Conservation (phyloP, 805 yeast genomes). For the Isabelozyma heimii region DNA sequence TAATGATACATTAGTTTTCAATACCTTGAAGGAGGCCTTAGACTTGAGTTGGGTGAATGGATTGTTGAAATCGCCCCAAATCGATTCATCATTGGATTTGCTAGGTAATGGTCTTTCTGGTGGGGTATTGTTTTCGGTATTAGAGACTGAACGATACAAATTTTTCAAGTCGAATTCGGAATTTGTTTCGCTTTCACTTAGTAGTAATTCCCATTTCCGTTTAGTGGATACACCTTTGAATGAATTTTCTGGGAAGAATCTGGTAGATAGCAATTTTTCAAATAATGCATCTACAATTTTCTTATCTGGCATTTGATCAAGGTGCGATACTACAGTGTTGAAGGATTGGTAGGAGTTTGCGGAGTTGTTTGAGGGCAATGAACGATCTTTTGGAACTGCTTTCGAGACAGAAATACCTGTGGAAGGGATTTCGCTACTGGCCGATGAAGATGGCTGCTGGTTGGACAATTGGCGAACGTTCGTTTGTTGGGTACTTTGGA, state of each 20-base stretch:
- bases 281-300: constrained; percentile 38
- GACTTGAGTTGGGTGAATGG: neutral
- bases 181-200: constrained; percentile 40
- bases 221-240: constrained; percentile 28
- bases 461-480: no score
- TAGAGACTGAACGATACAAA: constrained; percentile 6
- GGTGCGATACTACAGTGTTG: constrained; percentile 27
- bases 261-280: constrained; percentile 32
- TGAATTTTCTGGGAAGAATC: constrained; percentile 38
- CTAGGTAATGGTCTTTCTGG: neutral
- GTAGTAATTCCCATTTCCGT: constrained; percentile 43
- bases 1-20: neutral
- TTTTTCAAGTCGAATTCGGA: constrained; percentile 31
- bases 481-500: no score
- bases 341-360: constrained; percentile 30
- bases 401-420: neutral
- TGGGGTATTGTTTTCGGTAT: neutral
- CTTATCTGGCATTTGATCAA: constrained; percentile 32
- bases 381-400: constrained; percentile 1
- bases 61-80: neutral
- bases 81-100: neutral
- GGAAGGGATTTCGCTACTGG: neutral
- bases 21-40: neutral
- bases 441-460: no score
- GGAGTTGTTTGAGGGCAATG: constrained; percentile 4